Base-by-base conservation (phyloP, 2,329 filamentous ascomycete species). In the Botrytis deweyae region DNA sequence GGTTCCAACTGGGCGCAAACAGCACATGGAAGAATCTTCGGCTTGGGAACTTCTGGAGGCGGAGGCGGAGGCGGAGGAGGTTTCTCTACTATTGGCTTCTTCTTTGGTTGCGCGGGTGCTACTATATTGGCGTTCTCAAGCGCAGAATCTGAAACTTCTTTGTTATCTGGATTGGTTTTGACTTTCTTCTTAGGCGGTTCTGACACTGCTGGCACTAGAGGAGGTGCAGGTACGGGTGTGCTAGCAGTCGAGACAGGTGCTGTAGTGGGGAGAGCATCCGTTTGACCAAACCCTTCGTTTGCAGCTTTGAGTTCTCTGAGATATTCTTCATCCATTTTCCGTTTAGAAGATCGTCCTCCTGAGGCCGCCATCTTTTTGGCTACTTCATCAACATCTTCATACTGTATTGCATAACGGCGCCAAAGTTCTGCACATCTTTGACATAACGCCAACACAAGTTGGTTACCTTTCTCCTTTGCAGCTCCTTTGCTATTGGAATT, bases 361-460 rank as follows among this genome's bases (percentile, higher is more conserved):
- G 91, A 89, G 76, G 92, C 90, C 1, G 91, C 89, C 61, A 97
- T 90, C 84, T 97, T 97, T 84, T 95, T 97, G 58, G 91, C 89
- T 55, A 97, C 89, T 79, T 98, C 95, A 61, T 98, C 96, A 22
- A 94, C 88, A 77, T 97, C 93, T 82, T 98, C 96, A 90, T 94
- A 99, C 77, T 97, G 93, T 75, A 99, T 94, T 25, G 92, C 95
- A 82, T 99, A 99, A 77, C 95, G 93, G 68, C 96, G 91, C 96
- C 96, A 99, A 14, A 99, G 86, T 79, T 96, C 91, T 40, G 95
- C 95, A 80, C 96, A 99, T 74, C 95, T 90, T 74, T 94, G 88
- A 81, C 96, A 99, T 7, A 99, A 87, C 5, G 95, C 95, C 67
- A 95, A 88, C 29, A 97, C 89, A 52, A 92, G 90, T 78, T 92